Percentiles rank a stretch among this genome's conserved stretches.
phyloP scores from a whole-genome alignment of 2,329 filamentous ascomycete genomes.

The Penicillium crustosum region DNA sequence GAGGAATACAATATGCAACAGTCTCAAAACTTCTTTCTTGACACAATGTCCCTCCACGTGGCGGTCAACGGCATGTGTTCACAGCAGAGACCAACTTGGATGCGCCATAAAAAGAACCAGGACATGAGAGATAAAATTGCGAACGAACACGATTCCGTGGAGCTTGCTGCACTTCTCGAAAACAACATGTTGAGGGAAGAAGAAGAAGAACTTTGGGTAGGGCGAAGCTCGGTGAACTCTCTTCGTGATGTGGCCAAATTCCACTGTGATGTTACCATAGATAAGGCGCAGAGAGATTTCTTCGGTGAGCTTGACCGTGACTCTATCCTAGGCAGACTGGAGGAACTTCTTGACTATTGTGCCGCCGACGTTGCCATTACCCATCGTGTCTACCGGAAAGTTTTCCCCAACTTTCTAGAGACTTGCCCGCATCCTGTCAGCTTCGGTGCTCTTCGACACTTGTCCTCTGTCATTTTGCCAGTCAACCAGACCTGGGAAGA shows the following conservation, averaged over 20 bases:
- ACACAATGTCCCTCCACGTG: slow-evolving; percentile 97
- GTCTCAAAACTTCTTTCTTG: slow-evolving; percentile 80
- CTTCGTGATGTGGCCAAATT: slow-evolving; percentile 94
- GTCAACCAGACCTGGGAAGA: slow-evolving; percentile 84
- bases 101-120: slow-evolving; percentile 89
- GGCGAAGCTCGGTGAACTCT: slow-evolving; percentile 91
- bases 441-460: slow-evolving; percentile 87
- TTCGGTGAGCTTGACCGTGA: slow-evolving; percentile 78
- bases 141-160: slow-evolving; percentile 66
- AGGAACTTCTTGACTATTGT: slow-evolving; percentile 88
- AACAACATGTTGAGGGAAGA: slow-evolving; percentile 69
- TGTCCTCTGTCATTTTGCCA: slow-evolving; percentile 90
- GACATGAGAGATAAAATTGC: slow-evolving; percentile 80
- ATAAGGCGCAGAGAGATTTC: slow-evolving; percentile 82
- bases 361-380: slow-evolving; percentile 92
- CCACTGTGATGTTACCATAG: slow-evolving; percentile 85
- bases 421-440: slow-evolving; percentile 96
- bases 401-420: slow-evolving; percentile 84
- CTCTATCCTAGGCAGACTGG: slow-evolving; percentile 68
- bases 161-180: slow-evolving; percentile 69
- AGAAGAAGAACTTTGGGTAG: slow-evolving; percentile 94
- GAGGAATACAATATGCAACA: slow-evolving; percentile 89
- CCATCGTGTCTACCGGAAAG: slow-evolving; percentile 88
- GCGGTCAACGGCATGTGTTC: slow-evolving; percentile 99
- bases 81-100: slow-evolving; percentile 91